These are phyloP conservation scores for Pezizomycotina sp. DNA, from an alignment of 2,329 filamentous ascomycete species.

Conservation along the genomic window DNA sequence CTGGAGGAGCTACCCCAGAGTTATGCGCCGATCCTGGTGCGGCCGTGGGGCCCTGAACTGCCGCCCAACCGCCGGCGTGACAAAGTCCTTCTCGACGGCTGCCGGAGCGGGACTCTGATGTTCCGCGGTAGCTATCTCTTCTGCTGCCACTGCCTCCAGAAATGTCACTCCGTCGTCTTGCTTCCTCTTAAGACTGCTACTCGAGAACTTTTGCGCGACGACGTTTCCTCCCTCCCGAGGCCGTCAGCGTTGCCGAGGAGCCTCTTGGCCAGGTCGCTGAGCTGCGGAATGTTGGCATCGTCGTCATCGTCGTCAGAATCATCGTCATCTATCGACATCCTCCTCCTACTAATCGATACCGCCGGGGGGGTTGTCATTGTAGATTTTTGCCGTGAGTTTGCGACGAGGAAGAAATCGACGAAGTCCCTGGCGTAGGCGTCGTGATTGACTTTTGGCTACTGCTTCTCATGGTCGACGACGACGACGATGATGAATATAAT, in stretches of 20 bases:
- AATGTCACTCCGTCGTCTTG: constrained; percentile 8
- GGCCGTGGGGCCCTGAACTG: constrained; percentile 9
- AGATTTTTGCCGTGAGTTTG: constrained; percentile 3
- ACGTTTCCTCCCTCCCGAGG: constrained; percentile 10
- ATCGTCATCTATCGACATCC: constrained; percentile 17
- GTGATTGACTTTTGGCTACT: too few species aligned
- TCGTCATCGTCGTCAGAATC: constrained; percentile 17
- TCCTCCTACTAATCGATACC: too few species aligned
- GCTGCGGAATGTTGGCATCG: constrained; percentile 15
- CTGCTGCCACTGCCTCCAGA: constrained; percentile 12
- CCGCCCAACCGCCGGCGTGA: constrained; percentile 12
- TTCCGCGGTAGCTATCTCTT: too few species aligned
- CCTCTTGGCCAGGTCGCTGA: constrained; percentile 16
- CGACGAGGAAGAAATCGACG: too few species aligned
- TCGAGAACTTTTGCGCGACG: constrained; percentile 11
- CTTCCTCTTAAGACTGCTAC: constrained; percentile 14
- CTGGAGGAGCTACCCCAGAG: constrained; percentile 15
- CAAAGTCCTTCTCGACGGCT: too few species aligned
- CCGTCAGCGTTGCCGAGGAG: constrained; percentile 15
- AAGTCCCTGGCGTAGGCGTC: too few species aligned
- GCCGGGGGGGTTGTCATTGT: not conserved
- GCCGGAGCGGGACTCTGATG: too few species aligned
- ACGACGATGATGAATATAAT: too few species aligned
- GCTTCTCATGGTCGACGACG: too few species aligned
- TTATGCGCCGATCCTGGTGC: constrained; percentile 13